Conservation (phyloP, 2,329 filamentous ascomycete species). For the Microcyclosporella mali region DNA sequence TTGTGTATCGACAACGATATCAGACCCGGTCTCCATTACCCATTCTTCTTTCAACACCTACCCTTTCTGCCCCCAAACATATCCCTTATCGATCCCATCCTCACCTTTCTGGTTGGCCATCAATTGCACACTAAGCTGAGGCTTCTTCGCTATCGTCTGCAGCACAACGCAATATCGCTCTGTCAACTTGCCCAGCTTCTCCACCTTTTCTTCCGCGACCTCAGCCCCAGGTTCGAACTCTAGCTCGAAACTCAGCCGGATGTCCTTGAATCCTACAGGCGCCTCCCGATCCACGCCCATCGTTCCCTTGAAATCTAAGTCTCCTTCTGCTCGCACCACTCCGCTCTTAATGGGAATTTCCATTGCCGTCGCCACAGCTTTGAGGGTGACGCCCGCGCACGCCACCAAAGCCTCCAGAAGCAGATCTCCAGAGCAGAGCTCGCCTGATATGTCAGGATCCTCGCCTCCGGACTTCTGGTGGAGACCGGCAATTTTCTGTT, state of each 20-base stretch:
- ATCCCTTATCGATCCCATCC: slow-evolving; percentile 25
- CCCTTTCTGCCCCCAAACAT: slow-evolving; percentile 25
- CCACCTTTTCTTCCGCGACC: slow-evolving; percentile 39
- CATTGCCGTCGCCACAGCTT: slow-evolving; percentile 45
- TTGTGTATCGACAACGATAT: too few relatives aligned
- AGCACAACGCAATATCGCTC: slow-evolving; percentile 46
- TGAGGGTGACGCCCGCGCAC: slow-evolving; percentile 47
- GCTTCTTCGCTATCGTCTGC: slow-evolving; percentile 36
- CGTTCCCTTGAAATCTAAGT: slow-evolving; percentile 46
- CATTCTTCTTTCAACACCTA: slow-evolving; percentile 7
- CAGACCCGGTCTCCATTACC: neutral
- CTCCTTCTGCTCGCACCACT: slow-evolving; percentile 41
- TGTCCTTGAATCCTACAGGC: slow-evolving; percentile 44
- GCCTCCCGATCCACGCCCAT: slow-evolving; percentile 44
- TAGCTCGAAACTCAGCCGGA: slow-evolving; percentile 41
- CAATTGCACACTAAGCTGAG: slow-evolving; percentile 31
- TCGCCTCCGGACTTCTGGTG: slow-evolving; percentile 45
- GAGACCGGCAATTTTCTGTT: slow-evolving; percentile 41
- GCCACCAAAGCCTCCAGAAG: slow-evolving; percentile 46
- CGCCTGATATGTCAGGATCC: slow-evolving; percentile 39
- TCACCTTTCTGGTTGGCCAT: slow-evolving; percentile 24
- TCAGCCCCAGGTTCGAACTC: slow-evolving; percentile 33
- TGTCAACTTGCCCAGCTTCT: slow-evolving; percentile 43
- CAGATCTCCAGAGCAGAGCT: slow-evolving; percentile 47
- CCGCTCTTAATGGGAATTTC: slow-evolving; percentile 40